Evolutionary conservation across 2,329 filamentous ascomycete genomes (phyloP).

Genomic region (Talaromyces amestolkiae): DNA sequence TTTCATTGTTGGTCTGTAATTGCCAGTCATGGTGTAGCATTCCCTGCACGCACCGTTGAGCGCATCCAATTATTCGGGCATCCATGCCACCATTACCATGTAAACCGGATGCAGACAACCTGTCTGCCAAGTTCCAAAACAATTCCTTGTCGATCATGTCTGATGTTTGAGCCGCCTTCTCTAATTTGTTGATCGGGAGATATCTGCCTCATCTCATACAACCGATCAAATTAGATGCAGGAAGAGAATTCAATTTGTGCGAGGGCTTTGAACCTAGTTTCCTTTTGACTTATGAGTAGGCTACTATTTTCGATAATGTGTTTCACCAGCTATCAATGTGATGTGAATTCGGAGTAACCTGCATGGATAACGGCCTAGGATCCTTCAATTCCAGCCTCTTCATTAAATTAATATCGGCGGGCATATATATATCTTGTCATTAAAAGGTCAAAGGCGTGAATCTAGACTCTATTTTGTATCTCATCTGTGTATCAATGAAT

Average conservation of each 20-base stretch:
- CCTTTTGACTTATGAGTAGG: not conserved
- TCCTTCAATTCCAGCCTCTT: not conserved
- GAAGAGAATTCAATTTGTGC: not conserved
- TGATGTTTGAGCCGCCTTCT: conserved; percentile 4
- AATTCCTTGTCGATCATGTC: not conserved
- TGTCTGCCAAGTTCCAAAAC: not conserved
- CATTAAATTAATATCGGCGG: not conserved
- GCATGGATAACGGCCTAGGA: not conserved
- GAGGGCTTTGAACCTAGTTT: not conserved
- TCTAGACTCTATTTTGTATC: not conserved
- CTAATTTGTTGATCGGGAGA: not conserved
- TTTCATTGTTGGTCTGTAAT: not conserved
- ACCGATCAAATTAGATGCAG: not conserved
- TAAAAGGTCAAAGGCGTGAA: not conserved
- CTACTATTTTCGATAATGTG: not conserved
- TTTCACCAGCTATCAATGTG: not conserved
- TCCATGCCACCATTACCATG: not conserved
- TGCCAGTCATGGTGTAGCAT: not conserved
- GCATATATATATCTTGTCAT: not conserved
- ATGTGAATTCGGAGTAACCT: not conserved
- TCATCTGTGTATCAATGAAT: not conserved
- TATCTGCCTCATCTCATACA: not conserved
- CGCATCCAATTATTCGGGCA: not conserved
- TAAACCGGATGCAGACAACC: not conserved
- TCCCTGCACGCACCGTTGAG: not conserved